Conservation (phyloP, 176 grass and related monocot species). For the Bonia amplexicaulis region DNA sequence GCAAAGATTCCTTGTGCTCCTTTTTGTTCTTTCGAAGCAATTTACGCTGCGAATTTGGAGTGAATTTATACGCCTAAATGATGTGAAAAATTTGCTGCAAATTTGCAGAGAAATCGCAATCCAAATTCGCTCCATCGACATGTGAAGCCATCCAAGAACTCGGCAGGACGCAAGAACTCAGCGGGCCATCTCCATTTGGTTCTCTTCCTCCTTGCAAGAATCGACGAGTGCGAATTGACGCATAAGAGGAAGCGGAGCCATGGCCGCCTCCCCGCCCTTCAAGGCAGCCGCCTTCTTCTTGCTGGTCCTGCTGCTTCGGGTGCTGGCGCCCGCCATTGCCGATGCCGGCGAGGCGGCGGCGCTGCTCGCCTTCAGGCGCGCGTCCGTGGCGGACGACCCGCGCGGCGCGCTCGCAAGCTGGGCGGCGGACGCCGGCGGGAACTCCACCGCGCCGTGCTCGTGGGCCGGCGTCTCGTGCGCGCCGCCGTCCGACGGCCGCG, state of each 20-base stretch:
- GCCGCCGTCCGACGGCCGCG: slow-evolving; percentile 19
- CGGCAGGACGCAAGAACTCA: slow-evolving; percentile 7
- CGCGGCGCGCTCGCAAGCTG: slow-evolving; percentile 41
- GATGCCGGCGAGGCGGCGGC: slow-evolving; percentile 44
- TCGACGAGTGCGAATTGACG: not conserved
- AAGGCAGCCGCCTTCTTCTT: slow-evolving; percentile 12
- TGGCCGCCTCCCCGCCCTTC: slow-evolving; percentile 18
- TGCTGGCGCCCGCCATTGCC: slow-evolving; percentile 30
- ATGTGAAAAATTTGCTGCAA: not conserved
- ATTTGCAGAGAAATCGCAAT: slow-evolving; percentile 14
- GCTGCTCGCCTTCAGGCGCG: slow-evolving; percentile 66
- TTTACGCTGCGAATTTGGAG: not conserved
- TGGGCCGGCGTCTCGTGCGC: slow-evolving; percentile 67
- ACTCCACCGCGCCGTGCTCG: slow-evolving; percentile 47
- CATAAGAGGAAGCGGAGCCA: not conserved
- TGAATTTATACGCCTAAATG: not conserved
- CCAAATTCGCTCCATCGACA: slow-evolving; percentile 1
- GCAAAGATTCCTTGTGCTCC: slow-evolving; percentile 29
- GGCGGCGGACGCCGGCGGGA: slow-evolving; percentile 2
- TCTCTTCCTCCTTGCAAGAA: not conserved
- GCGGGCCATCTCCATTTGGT: not conserved
- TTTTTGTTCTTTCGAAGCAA: not conserved
- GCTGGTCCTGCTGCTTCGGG: not conserved
- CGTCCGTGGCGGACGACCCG: slow-evolving; percentile 51
- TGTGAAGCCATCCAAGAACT: slow-evolving; percentile 30